Evolutionary conservation across 805 yeast genomes (phyloP), one percentile per base, ranked within the genome.

Genomic region (Grigorovia jiainica): DNA sequence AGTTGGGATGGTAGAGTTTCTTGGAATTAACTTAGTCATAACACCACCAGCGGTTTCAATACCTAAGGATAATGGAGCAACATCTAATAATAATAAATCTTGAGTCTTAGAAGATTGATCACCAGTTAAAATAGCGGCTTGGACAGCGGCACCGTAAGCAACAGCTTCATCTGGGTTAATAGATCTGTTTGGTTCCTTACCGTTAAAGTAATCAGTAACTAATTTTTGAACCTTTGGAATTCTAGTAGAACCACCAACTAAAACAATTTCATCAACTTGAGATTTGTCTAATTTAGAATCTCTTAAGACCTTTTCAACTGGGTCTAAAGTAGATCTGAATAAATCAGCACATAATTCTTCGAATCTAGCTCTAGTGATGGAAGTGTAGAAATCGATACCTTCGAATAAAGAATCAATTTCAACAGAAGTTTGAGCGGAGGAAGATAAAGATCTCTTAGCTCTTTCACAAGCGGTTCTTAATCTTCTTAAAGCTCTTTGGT

Each of bases 1-100:
- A 67, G 96, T 85, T 73, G 98, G 98, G 58, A 90, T 87, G 51
- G 97, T 89, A 47, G 97, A 83, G 84, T 90, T 90, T 78, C 98
- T 84, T 74, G 96, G 95, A 61, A 90, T 90, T 73, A 90, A 84
- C 74, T 87, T 87, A 71, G 97, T 89, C 95, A 90, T 89, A 72
- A 89, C 92, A 82, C 97, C 97, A 80, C 98, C 97, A 67, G 97
- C 95, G 61, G 97, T 90, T 77, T 90, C 97, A 71, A 90, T 90
- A 82, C 98, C 98, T 61, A 90, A 70, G 47, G 97, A 89, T 66
- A 90, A 79, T 70, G 98, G 97, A 66, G 97, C 95, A 70, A 90
- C 98, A 79, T 90, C 98, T 68, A 92, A 82, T 66, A 90, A 79
- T 66, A 92, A 78, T 68, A 89, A 75, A 68, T 89, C 97, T 75